These are phyloP conservation scores for Blastobotrys attinorum DNA, from an alignment of 805 yeast genomes.

Conservation along the genomic window DNA sequence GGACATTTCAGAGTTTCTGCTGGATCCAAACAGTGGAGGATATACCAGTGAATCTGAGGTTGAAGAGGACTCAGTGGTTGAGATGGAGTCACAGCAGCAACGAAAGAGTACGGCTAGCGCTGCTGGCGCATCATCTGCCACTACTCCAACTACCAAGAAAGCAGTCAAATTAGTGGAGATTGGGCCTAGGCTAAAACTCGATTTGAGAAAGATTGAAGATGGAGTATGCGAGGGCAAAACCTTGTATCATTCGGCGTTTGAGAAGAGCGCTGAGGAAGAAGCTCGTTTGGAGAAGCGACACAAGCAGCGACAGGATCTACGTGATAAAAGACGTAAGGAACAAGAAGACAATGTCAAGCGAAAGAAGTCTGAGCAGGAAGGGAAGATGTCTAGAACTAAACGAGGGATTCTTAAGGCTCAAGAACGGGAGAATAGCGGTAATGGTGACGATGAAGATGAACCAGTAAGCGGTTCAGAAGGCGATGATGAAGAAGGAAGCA, in stretches of 20 bases:
- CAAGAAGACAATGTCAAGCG: conserved; percentile 73
- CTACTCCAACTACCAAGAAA: conserved; percentile 41
- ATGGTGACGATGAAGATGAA: conserved; percentile 22
- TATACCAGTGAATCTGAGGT: conserved; percentile 89
- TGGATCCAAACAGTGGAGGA: conserved; percentile 75
- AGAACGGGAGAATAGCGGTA: conserved; percentile 11
- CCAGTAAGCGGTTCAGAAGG: conserved; percentile 26
- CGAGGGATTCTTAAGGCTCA: conserved; percentile 36
- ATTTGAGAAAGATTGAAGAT: conserved; percentile 81
- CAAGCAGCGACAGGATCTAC: conserved; percentile 49
- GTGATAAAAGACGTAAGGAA: conserved; percentile 62
- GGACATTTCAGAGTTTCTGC: conserved; percentile 76
- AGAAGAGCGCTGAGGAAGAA: conserved; percentile 55
- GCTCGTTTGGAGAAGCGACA: conserved; percentile 60
- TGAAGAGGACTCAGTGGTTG: conserved; percentile 47
- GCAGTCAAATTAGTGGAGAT: conserved; percentile 89
- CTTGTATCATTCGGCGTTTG: conserved; percentile 65
- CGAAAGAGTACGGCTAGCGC: conserved; percentile 1
- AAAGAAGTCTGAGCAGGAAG: conserved; percentile 63
- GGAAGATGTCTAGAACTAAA: conserved; percentile 63
- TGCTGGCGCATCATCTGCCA: conserved; percentile 11
- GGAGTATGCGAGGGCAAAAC: conserved; percentile 86
- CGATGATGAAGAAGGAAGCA: conserved; percentile 32
- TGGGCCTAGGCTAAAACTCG: conserved; percentile 81
- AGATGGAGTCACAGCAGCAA: conserved; percentile 8